Base-by-base conservation (phyloP, 2,329 filamentous ascomycete species). In the Arthrinium phaeospermum region DNA sequence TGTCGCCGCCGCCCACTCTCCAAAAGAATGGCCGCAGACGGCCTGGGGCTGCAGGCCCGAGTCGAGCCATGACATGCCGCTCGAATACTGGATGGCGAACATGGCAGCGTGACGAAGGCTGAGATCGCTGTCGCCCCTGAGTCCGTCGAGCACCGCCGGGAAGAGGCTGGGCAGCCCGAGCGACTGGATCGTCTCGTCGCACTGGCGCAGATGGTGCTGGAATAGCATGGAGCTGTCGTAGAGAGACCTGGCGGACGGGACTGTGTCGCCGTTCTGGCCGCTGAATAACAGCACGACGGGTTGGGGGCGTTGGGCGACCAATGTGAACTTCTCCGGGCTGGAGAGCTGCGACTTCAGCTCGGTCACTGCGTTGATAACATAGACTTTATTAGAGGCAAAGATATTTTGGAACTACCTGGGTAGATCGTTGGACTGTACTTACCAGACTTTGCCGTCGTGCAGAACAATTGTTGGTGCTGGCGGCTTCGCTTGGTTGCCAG, bases 1-100 rank as follows among this genome's bases (percentile, higher is more conserved):
- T 37, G 81, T 82, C 0, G 85, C 76, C 0, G 83, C 83, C 0
- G 82, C 81, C 4, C 86, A 76, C 75, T 86, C 80, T 1, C 85
- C 85, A 37, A 85, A 83, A 71, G 80, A 83, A 74, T 86, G 83
- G 1, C 84, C 84, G 0, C 85, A 78, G 0, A 83, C 75, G 10
- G 77, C 79, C 1, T 45, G 71, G 0, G 74, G 72, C 27, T 74
- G 49, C 16, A 83, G 51, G 0, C 84, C 82, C 13, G 75, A 79
- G 68, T 82, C 81, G 1, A 84, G 79, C 83, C 83, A 84, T 44
- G 73, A 73, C 49, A 71, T 74, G 0, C 82, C 81, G 22, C 72
- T 80, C 1, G 83, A 74, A 61, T 84, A 84, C 73, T 85, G 82
- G 0, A 83, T 72, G 0, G 84, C 78, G 16, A 87, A 83, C 0